A percentile compares a stretch with the other conserved stretches of the same genome.
Evolutionary conservation across 331 rosid species (phyloP).

Genomic region (Pyracantha coccinea): DNA sequence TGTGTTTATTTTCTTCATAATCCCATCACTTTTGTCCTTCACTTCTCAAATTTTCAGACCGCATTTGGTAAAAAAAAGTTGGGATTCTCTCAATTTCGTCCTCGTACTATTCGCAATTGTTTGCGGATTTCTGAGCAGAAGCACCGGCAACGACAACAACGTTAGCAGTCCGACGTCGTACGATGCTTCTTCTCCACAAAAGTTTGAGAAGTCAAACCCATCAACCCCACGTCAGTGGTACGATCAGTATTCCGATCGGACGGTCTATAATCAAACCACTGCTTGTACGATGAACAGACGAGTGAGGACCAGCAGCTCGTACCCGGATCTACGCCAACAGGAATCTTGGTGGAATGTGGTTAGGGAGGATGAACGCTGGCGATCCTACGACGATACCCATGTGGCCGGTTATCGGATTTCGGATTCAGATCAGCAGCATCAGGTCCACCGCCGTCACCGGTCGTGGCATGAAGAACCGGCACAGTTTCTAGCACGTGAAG

Average conservation of each 20-base stretch:
- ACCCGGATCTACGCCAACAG: constrained; percentile 85
- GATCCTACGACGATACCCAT: constrained; percentile 54
- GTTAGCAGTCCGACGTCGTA: constrained; percentile 8
- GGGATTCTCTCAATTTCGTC: constrained; percentile 75
- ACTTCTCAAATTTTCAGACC: constrained; percentile 49
- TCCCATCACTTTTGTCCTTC: constrained; percentile 50
- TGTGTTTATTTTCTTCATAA: constrained; percentile 31
- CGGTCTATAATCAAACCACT: background rate
- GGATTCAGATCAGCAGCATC: constrained; percentile 25
- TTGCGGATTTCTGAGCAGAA: constrained; percentile 70
- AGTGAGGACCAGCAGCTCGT: constrained; percentile 65
- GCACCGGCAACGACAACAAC: constrained; percentile 2
- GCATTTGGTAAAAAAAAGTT: constrained; percentile 57
- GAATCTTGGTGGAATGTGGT: constrained; percentile 32
- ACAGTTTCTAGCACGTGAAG: background rate
- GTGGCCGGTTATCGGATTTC: constrained; percentile 22
- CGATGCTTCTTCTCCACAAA: constrained; percentile 18
- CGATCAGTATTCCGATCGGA: constrained; percentile 40
- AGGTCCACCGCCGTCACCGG: constrained; percentile 17
- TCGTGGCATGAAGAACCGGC: constrained; percentile 8
- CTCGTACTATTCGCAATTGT: constrained; percentile 82
- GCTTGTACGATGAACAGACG: constrained; percentile 6
- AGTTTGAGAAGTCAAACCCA: constrained; percentile 29
- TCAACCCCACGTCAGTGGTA: constrained; percentile 41
- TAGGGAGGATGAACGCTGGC: constrained; percentile 51